These are phyloP conservation scores for Ganoderma leucocontextum DNA, from an alignment of 1,284 basidiomycete genomes.

Conservation along the genomic window DNA sequence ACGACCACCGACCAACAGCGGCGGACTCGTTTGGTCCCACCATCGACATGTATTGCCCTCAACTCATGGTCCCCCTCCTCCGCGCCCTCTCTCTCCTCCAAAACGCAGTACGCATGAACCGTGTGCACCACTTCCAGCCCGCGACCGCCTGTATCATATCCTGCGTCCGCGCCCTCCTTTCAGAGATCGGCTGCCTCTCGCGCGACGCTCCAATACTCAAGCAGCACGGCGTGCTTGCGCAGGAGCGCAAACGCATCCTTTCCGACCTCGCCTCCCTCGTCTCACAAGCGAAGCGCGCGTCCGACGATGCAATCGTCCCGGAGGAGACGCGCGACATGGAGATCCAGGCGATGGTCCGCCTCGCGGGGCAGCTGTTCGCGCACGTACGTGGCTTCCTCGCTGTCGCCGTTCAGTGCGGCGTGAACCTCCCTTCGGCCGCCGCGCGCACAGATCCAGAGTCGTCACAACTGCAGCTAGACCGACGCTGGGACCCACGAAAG, in stretches of 20 bases:
- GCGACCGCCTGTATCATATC: conserved; percentile 92
- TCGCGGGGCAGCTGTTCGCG: conserved; percentile 78
- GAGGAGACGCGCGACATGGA: conserved; percentile 63
- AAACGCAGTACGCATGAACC: conserved; percentile 80
- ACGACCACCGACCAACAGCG: conserved; percentile 55
- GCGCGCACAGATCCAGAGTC: conserved; percentile 43
- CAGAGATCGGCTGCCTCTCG: conserved; percentile 85
- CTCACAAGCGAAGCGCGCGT: conserved; percentile 82
- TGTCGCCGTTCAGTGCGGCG: conserved; percentile 81
- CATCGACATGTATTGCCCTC: conserved; percentile 70
- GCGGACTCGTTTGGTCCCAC: conserved; percentile 54
- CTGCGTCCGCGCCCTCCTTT: conserved; percentile 90
- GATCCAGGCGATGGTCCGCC: conserved; percentile 75
- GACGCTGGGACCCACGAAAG: conserved; percentile 34
- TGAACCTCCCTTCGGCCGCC: conserved; percentile 67
- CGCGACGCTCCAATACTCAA: conserved; percentile 83
- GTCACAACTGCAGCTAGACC: conserved; percentile 38
- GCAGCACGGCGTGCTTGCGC: conserved; percentile 71
- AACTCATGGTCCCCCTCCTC: conserved; percentile 79
- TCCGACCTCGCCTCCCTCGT: conserved; percentile 87
- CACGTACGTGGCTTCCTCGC: conserved; percentile 76
- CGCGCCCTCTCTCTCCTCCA: conserved; percentile 89
- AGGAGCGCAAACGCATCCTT: conserved; percentile 86
- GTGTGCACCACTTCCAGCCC: conserved; percentile 84
- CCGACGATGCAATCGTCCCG: conserved; percentile 56